Evolutionary conservation across 495 filamentous ascomycete species (phyloP), one percentile per base, ranked within the genome.

Genomic region (Neurospora sp.): DNA sequence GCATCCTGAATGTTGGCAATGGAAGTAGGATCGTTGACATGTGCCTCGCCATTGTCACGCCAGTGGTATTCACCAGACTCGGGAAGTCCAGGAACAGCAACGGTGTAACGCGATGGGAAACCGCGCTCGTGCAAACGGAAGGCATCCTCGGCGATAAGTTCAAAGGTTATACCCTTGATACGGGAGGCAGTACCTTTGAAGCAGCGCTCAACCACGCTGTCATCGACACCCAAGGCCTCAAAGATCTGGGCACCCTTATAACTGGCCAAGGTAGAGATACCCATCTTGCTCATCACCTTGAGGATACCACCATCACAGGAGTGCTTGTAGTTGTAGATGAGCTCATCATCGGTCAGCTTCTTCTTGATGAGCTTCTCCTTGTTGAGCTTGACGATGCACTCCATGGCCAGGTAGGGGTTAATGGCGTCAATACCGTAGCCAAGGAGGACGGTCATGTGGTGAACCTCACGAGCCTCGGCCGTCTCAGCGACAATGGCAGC

Each of bases 251-350:
- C 96, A 81, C 96, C 96, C 86, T 99, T 99, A 87, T 99, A 99
- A 76, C 93, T 96, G 81, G 96, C 93, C 61, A 99, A 85, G 66
- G 96, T 99, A 12, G 96, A 99, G 77, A 99, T 99, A 83, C 96
- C 96, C 96, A 99, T 99, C 87, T 99, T 99, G 84, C 93, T 97
- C 96, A 99, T 99, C 79, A 99, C 96, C 85, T 99, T 99, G 72
- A 99, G 87, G 74, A 99, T 97, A 82, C 96, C 96, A 77, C 96
- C 96, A 77, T 98, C 96, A 78, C 93, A 96, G 68, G 96, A 99
- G 78, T 96, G 92, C 85, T 96, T 97, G 87, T 98, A 99, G 84
- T 99, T 99, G 73, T 92, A 90, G 74, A 99, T 93, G 70, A 98
- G 90, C 74, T 89, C 87, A 68, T 97, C 93, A 73, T 96, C 90